Evolutionary conservation across 2,329 filamentous ascomycete species (phyloP), one percentile per base, ranked within the genome.

Genomic region (Beauveria sp.): DNA sequence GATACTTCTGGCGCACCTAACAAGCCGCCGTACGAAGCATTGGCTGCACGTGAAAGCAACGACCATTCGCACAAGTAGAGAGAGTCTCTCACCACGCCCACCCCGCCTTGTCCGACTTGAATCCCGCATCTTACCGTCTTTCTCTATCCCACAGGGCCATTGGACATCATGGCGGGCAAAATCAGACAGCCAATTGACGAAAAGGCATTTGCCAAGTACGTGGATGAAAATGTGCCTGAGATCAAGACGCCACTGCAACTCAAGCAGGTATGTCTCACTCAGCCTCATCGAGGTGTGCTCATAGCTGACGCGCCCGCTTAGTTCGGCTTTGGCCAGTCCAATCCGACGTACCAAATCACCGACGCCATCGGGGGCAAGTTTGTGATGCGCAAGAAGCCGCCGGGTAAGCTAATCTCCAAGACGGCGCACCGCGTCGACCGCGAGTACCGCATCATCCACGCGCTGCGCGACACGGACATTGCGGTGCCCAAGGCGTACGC

Each of bases 271-370:
- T 63, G 40, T 6, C 6, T 40, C 16, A 8, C 34, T 18, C 50
- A 38, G 14, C 34, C 34, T 16, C 49, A 9, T 34, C 9, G 16
- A 38, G 34, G 14, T 38, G 16, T 16, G 18, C 26, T 61, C 40
- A 52, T 38, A 38, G 16, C 48, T 46, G 10, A 52, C 43, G n/a
- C 4, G n/a, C 26, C 24, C 20, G 8, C 4, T n/a, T 70, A 98
- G 90, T 99, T 98, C 73, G 91, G 93, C 69, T 98, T 96, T 74
- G 95, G 95, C 64, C 95, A 98, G 77, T 96, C 91, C 63, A 99
- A 98, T 73, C 95, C 95, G 50, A 99, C 95, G 2, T 99, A 98
- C 77, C 91, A 93, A 70, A 82, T 98, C 70, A 96, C 87, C 18
- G 87, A 87, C 58, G 80, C 85, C 66, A 81, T 86, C 71, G 85